Evolutionary conservation across 257 asterid genomes (phyloP), one percentile per base, ranked within the genome.

Genomic region (Ehretia macrophylla): DNA sequence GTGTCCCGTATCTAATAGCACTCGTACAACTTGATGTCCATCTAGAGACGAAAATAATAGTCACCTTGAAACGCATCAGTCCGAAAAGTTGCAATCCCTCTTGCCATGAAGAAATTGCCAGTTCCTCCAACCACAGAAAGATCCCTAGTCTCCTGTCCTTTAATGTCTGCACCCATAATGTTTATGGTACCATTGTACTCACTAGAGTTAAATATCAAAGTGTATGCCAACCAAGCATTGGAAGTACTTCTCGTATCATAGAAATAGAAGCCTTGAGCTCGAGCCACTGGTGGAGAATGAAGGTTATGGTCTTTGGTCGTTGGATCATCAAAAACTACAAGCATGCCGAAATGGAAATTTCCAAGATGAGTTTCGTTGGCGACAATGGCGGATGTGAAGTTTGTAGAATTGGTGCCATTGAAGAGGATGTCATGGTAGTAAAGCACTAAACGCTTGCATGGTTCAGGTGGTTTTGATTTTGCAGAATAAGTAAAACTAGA

Each of bases 1-100:
- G n/a, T n/a, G n/a, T n/a, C 32, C 5, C 11, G 14, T 5, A 9
- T 19, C 38, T 68, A 68, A 17, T 84, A 77, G 23, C 89, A 85
- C 59, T 85, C 87, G 16, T 77, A 85, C 76, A 84, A 65, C 68
- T 85, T 85, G 46, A 81, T 85, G 60, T 85, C 88, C 94, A 85
- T 79, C 45, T 73, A 69, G 45, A 84, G 72, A n/a, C 93, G 78
- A 74, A 84, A 84, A 67, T 81, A 84, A 27, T 17, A 72, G 5
- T 56, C 66, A 1, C 87, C 94, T 51, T 82, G 73, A 23, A 18
- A 37, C 0, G 54, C 77, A 59, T 82, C 85, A 0, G 94, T 85
- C 17, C 39, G 23, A 23, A 79, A 65, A 0, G 89, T 85, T 4
- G 66, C 83, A 42, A 82, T 62, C 23, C 89, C 89, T 58, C 87